Conservation (phyloP, 768 basidiomycete species). For the Royoungia palumana region DNA sequence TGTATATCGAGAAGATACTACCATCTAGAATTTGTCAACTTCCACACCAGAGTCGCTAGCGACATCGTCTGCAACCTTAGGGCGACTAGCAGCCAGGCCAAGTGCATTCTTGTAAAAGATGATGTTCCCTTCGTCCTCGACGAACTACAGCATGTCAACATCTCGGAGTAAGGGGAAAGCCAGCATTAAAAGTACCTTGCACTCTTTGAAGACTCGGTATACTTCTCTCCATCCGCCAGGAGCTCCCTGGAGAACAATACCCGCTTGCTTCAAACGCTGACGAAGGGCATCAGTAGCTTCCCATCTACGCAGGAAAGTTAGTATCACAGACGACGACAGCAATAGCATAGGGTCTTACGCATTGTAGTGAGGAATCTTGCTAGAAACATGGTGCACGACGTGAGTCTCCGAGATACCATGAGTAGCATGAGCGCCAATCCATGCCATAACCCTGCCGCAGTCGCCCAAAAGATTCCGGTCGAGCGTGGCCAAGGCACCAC, state of each 20-base stretch:
- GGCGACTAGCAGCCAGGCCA: slow-evolving; percentile 71
- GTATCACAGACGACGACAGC: not conserved
- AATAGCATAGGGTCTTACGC: slow-evolving; percentile 48
- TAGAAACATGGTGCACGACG: slow-evolving; percentile 85
- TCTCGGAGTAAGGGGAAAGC: not conserved
- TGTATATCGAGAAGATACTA: slow-evolving; percentile 1
- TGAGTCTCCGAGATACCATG: slow-evolving; percentile 96
- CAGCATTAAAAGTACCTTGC: slow-evolving; percentile 51
- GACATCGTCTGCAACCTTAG: slow-evolving; percentile 57
- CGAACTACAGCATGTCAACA: slow-evolving; percentile 50
- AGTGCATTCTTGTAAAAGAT: slow-evolving; percentile 87
- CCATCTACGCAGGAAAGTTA: slow-evolving; percentile 51
- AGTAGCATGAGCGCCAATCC: slow-evolving; percentile 81
- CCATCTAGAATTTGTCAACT: slow-evolving; percentile 37
- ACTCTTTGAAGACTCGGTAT: slow-evolving; percentile 71
- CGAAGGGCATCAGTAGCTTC: slow-evolving; percentile 87
- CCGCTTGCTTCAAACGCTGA: slow-evolving; percentile 57
- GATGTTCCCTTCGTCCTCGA: slow-evolving; percentile 91
- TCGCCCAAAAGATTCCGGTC: slow-evolving; percentile 82
- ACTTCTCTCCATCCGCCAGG: slow-evolving; percentile 80
- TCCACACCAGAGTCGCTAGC: slow-evolving; percentile 70
- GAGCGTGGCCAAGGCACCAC: slow-evolving; percentile 89
- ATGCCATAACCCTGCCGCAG: slow-evolving; percentile 74
- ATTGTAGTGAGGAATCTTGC: slow-evolving; percentile 96
- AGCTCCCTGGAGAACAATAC: slow-evolving; percentile 63